A percentile compares a stretch with the other conserved stretches of the same genome.
phyloP scores from a whole-genome alignment of 2,329 filamentous ascomycete species.

The Phyllosticta citrichinensis region DNA sequence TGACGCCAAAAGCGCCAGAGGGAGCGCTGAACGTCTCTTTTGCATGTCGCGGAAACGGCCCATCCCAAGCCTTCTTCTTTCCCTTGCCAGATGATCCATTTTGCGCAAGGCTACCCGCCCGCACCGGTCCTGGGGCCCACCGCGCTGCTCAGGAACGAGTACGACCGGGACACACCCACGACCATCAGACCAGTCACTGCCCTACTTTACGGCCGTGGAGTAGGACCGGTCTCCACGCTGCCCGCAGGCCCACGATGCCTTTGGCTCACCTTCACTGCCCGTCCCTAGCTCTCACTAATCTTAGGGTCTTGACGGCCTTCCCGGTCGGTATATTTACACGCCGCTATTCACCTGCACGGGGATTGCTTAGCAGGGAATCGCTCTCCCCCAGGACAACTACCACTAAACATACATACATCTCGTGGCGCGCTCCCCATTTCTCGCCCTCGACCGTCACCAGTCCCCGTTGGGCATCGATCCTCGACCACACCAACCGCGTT shows the following conservation, averaged over 20 bases:
- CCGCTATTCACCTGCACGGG: slow-evolving; percentile 4
- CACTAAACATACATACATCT: neutral
- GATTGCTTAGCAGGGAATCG: slow-evolving; percentile 7
- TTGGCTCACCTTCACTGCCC: neutral
- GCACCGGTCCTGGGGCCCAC: slow-evolving; percentile 1
- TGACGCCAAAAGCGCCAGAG: slow-evolving; percentile 4
- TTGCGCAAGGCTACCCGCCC: slow-evolving; percentile 7
- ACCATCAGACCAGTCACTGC: neutral
- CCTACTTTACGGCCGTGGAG: slow-evolving; percentile 8
- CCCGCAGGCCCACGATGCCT: slow-evolving; percentile 2
- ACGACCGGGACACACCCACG: slow-evolving; percentile 2
- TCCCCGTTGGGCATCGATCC: neutral
- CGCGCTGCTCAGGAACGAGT: slow-evolving; percentile 7
- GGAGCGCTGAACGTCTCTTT: slow-evolving; percentile 7
- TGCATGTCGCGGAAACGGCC: slow-evolving; percentile 9
- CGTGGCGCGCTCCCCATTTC: neutral
- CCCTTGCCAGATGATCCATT: slow-evolving; percentile 8
- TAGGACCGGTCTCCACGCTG: neutral
- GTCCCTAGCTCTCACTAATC: slow-evolving; percentile 11
- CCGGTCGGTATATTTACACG: slow-evolving; percentile 9
- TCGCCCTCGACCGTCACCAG: neutral
- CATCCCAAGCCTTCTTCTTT: slow-evolving; percentile 6
- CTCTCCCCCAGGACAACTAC: neutral
- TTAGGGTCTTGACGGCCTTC: slow-evolving; percentile 9
- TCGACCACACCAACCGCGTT: neutral